Conservation (phyloP, 192 early-diverging fungal species). For the Mortierella alpina region DNA sequence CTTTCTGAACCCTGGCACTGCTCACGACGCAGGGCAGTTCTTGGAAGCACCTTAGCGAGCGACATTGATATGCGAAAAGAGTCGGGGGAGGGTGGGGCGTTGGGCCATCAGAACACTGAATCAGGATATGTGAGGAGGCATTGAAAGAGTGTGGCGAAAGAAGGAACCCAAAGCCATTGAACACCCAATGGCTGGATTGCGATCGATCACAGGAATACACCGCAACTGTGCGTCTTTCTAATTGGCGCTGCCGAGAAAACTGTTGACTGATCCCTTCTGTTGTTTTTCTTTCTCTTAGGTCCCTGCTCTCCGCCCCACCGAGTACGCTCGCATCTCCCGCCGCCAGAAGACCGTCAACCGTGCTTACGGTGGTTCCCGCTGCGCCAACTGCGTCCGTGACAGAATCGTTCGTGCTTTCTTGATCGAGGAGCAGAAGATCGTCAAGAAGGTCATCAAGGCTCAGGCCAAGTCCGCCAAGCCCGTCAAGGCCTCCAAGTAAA, state of each 20-base stretch:
- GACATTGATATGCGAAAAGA: no score
- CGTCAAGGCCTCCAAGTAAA: slow-evolving; percentile 44
- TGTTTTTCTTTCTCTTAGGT: slow-evolving; percentile 58
- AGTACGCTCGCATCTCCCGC: slow-evolving; percentile 92
- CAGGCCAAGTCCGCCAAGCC: slow-evolving; percentile 57
- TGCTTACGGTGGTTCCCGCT: slow-evolving; percentile 98
- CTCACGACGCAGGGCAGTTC: no score
- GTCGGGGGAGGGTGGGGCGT: no score
- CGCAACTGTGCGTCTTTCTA: neutral
- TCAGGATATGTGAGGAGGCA: no score
- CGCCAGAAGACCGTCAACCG: slow-evolving; percentile 93
- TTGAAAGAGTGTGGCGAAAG: neutral
- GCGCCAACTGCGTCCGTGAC: slow-evolving; percentile 79
- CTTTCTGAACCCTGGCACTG: no score
- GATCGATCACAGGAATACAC: no score
- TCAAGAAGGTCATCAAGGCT: slow-evolving; percentile 97
- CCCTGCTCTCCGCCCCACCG: slow-evolving; percentile 91
- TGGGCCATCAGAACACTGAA: no score
- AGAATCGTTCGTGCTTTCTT: slow-evolving; percentile 98
- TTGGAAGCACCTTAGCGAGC: no score
- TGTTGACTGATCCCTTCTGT: neutral
- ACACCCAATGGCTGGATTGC: no score
- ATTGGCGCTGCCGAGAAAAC: neutral
- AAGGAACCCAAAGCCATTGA: no score
- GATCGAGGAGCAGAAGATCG: slow-evolving; percentile 99